phyloP scores from a whole-genome alignment of 2,329 filamentous ascomycete genomes.

The Fusarium sp. region DNA sequence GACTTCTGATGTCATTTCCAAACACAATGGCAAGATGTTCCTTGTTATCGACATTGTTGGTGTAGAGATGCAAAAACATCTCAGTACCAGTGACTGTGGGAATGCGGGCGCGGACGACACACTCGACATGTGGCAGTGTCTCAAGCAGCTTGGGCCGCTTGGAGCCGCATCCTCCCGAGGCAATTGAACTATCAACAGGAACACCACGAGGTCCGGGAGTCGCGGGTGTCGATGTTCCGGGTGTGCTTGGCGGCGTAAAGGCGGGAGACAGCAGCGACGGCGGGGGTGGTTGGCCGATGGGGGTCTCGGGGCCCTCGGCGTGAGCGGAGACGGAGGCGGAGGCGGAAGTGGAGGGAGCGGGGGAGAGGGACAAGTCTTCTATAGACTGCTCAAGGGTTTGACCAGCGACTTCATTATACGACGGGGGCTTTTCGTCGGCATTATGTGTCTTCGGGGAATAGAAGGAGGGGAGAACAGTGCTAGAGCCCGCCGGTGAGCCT shows the following conservation, averaged over 20 bases:
- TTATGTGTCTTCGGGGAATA: slow-evolving; percentile 56
- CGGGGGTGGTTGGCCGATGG: slow-evolving; percentile 53
- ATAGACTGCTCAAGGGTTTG: slow-evolving; percentile 42
- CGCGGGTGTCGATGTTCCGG: slow-evolving; percentile 67
- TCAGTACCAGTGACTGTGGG: slow-evolving; percentile 91
- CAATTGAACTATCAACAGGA: slow-evolving; percentile 69
- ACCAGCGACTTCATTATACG: slow-evolving; percentile 21
- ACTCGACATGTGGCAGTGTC: slow-evolving; percentile 86
- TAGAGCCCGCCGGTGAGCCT: slow-evolving; percentile 47
- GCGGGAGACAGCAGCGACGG: slow-evolving; percentile 87
- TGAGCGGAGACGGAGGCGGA: slow-evolving; percentile 25
- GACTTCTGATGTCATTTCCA: slow-evolving; percentile 82
- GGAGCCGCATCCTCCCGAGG: slow-evolving; percentile 69
- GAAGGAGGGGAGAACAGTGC: slow-evolving; percentile 57
- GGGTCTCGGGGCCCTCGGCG: slow-evolving; percentile 31
- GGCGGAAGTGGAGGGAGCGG: slow-evolving; percentile 33
- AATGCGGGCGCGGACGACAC: slow-evolving; percentile 93
- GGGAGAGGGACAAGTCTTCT: slow-evolving; percentile 53
- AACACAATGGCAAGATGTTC: slow-evolving; percentile 98
- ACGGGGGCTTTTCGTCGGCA: slow-evolving; percentile 35
- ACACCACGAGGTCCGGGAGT: slow-evolving; percentile 61
- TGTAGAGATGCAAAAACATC: slow-evolving; percentile 97
- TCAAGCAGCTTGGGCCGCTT: slow-evolving; percentile 79
- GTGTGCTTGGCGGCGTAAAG: slow-evolving; percentile 79
- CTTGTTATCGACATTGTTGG: slow-evolving; percentile 92